These are phyloP conservation scores for Cyclotella sp. DNA, from an alignment of 108 stramenopile species.

Conservation along the genomic window DNA sequence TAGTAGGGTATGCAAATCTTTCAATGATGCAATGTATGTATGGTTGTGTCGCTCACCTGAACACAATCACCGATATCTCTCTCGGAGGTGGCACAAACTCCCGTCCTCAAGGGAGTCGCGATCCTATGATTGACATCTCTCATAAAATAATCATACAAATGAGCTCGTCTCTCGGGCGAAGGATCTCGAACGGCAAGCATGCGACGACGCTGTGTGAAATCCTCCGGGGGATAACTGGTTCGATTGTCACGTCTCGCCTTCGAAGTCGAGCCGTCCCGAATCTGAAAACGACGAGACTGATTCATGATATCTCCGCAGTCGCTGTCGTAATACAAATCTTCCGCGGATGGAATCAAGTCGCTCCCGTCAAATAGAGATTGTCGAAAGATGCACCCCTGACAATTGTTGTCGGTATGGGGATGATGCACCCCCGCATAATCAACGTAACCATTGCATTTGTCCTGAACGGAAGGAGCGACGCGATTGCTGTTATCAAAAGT, in stretches of 20 bases:
- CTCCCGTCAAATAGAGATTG: conserved; percentile 19
- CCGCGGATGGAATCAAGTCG: conserved; percentile 2
- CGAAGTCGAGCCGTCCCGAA: not conserved
- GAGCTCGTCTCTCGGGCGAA: conserved; percentile 26
- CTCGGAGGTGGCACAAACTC: conserved; percentile 26
- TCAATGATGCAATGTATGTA: not conserved
- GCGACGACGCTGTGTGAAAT: not conserved
- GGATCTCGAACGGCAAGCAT: conserved; percentile 3
- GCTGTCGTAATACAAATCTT: conserved; percentile 52
- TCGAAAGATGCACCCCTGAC: conserved; percentile 53
- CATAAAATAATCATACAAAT: conserved; percentile 48
- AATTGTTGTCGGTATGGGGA: conserved; percentile 17
- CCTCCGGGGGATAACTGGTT: not conserved
- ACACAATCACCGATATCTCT: conserved; percentile 36
- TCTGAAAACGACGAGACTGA: not conserved
- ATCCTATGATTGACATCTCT: not conserved
- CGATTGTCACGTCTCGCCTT: not conserved
- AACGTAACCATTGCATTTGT: conserved; percentile 41
- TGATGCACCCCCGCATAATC: conserved; percentile 45
- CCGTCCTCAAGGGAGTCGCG: conserved; percentile 28
- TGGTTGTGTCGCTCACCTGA: conserved; percentile 21
- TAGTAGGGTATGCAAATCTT: not conserved
- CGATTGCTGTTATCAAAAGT: not conserved
- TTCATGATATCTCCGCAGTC: conserved; percentile 39
- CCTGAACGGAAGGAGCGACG: not conserved